Conservation (phyloP, 371 early-diverging fungal genomes). For the Rhizopus stolonifer region DNA sequence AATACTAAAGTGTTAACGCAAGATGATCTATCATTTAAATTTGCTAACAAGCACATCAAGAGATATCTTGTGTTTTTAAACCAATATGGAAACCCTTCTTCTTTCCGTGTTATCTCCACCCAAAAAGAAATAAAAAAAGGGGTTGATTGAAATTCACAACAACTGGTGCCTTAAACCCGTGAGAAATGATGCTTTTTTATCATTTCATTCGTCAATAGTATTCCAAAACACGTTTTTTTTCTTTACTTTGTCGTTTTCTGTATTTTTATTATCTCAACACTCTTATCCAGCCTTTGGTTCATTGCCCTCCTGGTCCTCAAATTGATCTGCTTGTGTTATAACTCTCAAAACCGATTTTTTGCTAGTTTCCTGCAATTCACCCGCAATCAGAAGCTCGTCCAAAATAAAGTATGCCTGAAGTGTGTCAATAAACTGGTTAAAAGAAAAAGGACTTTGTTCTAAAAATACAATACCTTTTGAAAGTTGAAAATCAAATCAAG, state of each 20-base stretch:
- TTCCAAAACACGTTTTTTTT: too few species aligned
- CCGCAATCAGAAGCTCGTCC: conserved; percentile 83
- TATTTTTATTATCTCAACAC: too few species aligned
- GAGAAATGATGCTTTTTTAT: too few species aligned
- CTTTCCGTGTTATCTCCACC: conserved; percentile 17
- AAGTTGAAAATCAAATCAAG: conserved; percentile 89
- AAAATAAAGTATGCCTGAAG: conserved; percentile 78
- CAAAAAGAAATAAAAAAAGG: conserved; percentile 17
- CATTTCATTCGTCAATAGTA: too few species aligned
- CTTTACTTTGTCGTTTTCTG: too few species aligned
- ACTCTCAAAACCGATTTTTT: conserved; percentile 77
- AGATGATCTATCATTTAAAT: conserved; percentile 9
- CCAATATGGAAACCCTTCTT: conserved; percentile 17
- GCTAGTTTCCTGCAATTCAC: conserved; percentile 83
- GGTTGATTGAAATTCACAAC: conserved; percentile 13
- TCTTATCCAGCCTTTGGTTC: conserved; percentile 46
- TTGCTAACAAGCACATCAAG: conserved; percentile 10
- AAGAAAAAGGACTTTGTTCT: not conserved
- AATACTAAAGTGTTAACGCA: conserved; percentile 14
- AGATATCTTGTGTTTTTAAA: conserved; percentile 18
- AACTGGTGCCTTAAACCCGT: not conserved
- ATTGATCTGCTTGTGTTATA: conserved; percentile 74
- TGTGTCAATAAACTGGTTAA: not conserved
- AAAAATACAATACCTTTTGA: conserved; percentile 71
- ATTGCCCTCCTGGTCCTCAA: conserved; percentile 73